A percentile compares a stretch with the other conserved stretches of the same genome.
phyloP scores from a whole-genome alignment of 345 rosid species.

The Aquilaria malaccensis region DNA sequence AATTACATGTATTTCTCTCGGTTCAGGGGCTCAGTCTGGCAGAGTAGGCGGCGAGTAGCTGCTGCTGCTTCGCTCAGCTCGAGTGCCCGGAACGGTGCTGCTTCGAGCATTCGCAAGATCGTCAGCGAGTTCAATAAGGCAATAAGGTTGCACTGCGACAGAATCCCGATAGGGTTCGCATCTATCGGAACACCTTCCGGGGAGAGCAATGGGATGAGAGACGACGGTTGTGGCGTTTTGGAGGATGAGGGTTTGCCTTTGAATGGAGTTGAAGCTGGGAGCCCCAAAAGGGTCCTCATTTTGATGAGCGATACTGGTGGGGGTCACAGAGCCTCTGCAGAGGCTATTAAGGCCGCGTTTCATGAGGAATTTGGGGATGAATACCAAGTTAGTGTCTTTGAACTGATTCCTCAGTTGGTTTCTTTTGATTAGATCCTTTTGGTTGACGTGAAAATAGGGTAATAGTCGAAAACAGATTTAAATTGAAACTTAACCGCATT shows the following conservation, averaged over 20 bases:
- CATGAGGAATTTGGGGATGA: conserved; percentile 79
- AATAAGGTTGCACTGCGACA: conserved; percentile 62
- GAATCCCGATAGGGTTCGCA: conserved; percentile 75
- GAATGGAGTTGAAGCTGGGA: conserved; percentile 40
- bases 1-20: conserved; percentile 48
- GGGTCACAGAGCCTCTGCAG: conserved; percentile 98
- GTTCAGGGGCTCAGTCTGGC: conserved; percentile 14
- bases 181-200: conserved; percentile 49
- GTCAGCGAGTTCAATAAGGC: conserved; percentile 59
- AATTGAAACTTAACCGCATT: not conserved
- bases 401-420: not conserved
- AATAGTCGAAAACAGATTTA: not conserved
- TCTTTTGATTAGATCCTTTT: conserved; percentile 1
- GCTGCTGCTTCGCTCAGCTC: conserved; percentile 43
- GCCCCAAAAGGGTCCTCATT: conserved; percentile 78
- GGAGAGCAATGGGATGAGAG: conserved; percentile 40
- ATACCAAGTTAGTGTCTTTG: conserved; percentile 67
- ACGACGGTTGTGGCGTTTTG: conserved; percentile 44
- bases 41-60: conserved; percentile 23
- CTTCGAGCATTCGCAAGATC: conserved; percentile 34
- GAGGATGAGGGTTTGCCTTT: conserved; percentile 52
- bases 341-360: conserved; percentile 88
- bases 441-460: conserved; percentile 6
- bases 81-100: conserved; percentile 33
- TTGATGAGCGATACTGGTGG: conserved; percentile 99